Conservation (phyloP, 2,329 filamentous ascomycete species). For the Fusarium sarcochroum region DNA sequence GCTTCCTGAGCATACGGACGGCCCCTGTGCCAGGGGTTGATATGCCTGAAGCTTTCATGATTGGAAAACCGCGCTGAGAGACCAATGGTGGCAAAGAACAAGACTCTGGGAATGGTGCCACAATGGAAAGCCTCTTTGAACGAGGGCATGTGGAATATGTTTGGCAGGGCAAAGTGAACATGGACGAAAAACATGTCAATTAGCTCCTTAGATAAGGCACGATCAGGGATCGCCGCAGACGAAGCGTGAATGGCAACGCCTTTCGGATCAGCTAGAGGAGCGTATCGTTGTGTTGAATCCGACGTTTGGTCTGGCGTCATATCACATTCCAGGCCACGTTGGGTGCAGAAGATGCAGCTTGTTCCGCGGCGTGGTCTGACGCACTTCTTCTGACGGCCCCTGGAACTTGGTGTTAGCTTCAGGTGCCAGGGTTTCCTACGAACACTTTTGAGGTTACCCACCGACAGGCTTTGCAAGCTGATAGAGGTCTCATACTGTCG, state of each 20-base stretch:
- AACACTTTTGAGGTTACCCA: neutral
- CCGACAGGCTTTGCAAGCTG: conserved; percentile 10
- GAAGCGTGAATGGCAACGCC: neutral
- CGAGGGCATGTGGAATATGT: conserved; percentile 8
- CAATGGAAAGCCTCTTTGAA: conserved; percentile 1
- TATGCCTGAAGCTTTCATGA: neutral
- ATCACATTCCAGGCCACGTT: conserved; percentile 6
- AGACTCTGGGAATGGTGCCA: neutral
- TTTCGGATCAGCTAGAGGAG: neutral
- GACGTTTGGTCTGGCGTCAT: neutral
- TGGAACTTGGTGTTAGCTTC: neutral
- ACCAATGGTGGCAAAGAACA: neutral
- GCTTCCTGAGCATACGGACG: conserved; percentile 9
- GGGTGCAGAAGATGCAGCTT: conserved; percentile 8
- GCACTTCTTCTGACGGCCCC: conserved; percentile 20
- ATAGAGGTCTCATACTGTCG: conserved; percentile 4
- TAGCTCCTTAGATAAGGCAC: conserved; percentile 11
- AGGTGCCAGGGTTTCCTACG: too few relatives aligned
- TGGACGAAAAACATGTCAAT: conserved; percentile 10
- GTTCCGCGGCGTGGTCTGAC: conserved; percentile 6
- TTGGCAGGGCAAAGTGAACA: conserved; percentile 13
- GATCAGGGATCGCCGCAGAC: conserved; percentile 2
- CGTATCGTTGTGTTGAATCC: too few relatives aligned
- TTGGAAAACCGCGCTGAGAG: conserved; percentile 4
- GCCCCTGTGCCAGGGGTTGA: conserved; percentile 13